These are phyloP conservation scores for Rhodotorula babjevae DNA, from an alignment of 768 basidiomycete genomes.

Conservation along the genomic window DNA sequence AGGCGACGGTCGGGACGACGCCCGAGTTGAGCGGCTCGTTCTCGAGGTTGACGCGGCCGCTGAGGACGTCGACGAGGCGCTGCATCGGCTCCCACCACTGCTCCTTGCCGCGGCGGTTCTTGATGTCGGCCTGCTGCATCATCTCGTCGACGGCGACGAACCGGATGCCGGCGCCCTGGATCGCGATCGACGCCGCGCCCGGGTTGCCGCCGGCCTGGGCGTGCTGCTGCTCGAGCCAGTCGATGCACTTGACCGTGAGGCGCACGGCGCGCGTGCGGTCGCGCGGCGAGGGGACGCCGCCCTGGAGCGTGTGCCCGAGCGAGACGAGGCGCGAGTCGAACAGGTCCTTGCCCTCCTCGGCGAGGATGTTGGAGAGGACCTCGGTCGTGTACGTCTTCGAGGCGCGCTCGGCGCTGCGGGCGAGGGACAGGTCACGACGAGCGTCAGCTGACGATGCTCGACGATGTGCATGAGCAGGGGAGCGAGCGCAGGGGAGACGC, in stretches of 20 bases:
- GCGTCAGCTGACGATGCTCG: neutral
- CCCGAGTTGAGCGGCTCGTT: constrained; percentile 22
- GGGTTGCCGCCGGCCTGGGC: constrained; percentile 33
- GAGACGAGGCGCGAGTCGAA: constrained; percentile 96
- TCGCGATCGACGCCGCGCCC: constrained; percentile 69
- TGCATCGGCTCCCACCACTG: constrained; percentile 42
- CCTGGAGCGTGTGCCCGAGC: constrained; percentile 93
- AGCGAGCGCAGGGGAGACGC: constrained; percentile 43
- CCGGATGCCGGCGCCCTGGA: constrained; percentile 71
- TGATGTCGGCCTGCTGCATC: constrained; percentile 81
- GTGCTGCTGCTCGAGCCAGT: constrained; percentile 75
- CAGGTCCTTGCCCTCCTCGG: constrained; percentile 83
- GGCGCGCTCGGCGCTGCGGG: constrained; percentile 69
- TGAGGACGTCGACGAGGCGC: constrained; percentile 31
- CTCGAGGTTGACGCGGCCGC: constrained; percentile 32
- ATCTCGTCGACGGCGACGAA: constrained; percentile 84
- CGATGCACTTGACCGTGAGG: constrained; percentile 85
- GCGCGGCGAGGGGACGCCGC: constrained; percentile 88
- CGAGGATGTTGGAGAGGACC: constrained; percentile 85
- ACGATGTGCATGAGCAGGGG: no score
- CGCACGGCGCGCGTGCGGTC: constrained; percentile 89
- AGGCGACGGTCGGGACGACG: constrained; percentile 7
- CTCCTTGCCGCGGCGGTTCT: constrained; percentile 58
- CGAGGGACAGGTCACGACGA: no score
- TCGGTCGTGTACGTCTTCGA: constrained; percentile 87